Base-by-base conservation (phyloP, 331 rosid species). In the Pyracantha coccinea region DNA sequence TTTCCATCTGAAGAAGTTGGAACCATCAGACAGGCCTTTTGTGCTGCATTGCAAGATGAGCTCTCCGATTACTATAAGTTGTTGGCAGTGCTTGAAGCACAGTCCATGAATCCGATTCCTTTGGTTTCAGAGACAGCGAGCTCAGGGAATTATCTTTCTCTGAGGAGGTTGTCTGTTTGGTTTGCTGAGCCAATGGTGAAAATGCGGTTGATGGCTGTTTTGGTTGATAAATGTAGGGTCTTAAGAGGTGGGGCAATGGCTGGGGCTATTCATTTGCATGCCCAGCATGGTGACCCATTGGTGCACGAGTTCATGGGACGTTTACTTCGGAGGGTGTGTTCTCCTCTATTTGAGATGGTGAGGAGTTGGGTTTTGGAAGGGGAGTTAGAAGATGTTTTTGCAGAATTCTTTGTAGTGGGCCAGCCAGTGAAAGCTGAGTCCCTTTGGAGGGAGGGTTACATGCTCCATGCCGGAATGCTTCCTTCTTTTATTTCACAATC, bases 381-480 rank as follows among this genome's bases (percentile, higher is more conserved):
- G 75, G 99, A 94, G 81, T 82, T 94, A 35, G 99, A 94, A 63
- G 99, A 94, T 83, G 83, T 94, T 10, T 94, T 90, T 83, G 77
- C 92, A 4, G 99, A 94, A 75, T 94, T 92, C 74, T 94, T 94
- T 58, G 83, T 94, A 59, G 93, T 94, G 35, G 89, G 97, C 35
- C 97, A 92, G 86, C 91, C 90, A 0, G 99, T 94, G 83, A 94
- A 94, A 81, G 99, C 96, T 12, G 99, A 94, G 77, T 92, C 97
- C n/a, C 97, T 94, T 23, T 94, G 99, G 99, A 87, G 99, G 78
- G 97, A 92, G 69, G 99, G 99, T 55, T 94, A 94, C 76, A 86
- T 86, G 81, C 93, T 94, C 71, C 95, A 92, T 28, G 78, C 90
- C 12, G 88, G 85, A 19, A 94, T 94, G 99, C 97, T 94, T 85